Evolutionary conservation across 192 early-diverging fungal genomes (phyloP).

Genomic region (Umbelopsis sp.): DNA sequence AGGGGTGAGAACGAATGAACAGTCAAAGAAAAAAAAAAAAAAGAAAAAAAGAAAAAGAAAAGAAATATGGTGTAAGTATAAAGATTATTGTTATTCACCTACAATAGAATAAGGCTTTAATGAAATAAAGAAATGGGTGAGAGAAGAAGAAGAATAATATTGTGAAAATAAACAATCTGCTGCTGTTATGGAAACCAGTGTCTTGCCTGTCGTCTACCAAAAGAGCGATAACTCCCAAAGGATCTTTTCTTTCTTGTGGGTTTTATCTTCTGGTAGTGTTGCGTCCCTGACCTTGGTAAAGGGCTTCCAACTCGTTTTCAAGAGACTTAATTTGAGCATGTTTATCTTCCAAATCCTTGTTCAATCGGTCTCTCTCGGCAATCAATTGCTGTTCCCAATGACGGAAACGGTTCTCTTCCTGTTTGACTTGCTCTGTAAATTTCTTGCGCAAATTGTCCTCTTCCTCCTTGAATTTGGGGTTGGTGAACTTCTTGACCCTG

Average conservation of each 20-base stretch:
- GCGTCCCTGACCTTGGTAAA: slow-evolving; percentile 29
- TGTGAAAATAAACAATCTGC: too few relatives aligned
- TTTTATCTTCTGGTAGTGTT: slow-evolving; percentile 20
- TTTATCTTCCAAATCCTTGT: slow-evolving; percentile 97
- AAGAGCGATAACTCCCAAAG: not conserved
- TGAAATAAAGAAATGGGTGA: too few relatives aligned
- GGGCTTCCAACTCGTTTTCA: slow-evolving; percentile 75
- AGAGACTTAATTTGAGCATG: slow-evolving; percentile 93
- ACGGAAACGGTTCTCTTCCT: slow-evolving; percentile 97
- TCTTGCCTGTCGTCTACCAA: too few relatives aligned
- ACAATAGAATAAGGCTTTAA: too few relatives aligned
- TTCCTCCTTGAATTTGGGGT: slow-evolving; percentile 97
- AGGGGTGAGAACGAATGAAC: too few relatives aligned
- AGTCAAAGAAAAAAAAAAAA: too few relatives aligned
- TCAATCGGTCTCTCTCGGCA: slow-evolving; percentile 96
- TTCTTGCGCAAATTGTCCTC: slow-evolving; percentile 94
- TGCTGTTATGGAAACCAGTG: too few relatives aligned
- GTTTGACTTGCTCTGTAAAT: slow-evolving; percentile 97
- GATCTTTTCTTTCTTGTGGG: not conserved
- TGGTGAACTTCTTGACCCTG: slow-evolving; percentile 74
- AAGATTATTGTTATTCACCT: too few relatives aligned
- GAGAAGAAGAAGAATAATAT: too few relatives aligned
- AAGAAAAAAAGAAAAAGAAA: too few relatives aligned
- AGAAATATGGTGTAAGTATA: too few relatives aligned
- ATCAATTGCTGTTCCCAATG: slow-evolving; percentile 98